Conservation (phyloP, 2,329 filamentous ascomycete genomes). For the Penicillium sclerotigenum region DNA sequence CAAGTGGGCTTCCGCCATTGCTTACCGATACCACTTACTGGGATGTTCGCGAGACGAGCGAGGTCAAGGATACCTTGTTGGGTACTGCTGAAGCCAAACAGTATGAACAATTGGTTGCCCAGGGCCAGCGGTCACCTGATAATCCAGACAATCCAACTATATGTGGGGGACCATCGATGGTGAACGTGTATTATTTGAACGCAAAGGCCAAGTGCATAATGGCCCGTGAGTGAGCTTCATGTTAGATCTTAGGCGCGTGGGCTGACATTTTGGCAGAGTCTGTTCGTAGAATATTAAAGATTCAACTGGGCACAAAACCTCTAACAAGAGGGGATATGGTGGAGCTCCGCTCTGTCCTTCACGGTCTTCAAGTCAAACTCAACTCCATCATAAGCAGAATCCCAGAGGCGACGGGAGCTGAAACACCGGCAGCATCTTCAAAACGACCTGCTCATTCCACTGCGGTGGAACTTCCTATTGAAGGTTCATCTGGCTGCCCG, state of each 20-base stretch:
- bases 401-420: conserved; percentile 30
- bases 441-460: conserved; percentile 20
- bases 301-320: conserved; percentile 44
- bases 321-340: conserved; percentile 46
- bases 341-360: conserved; percentile 41
- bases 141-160: conserved; percentile 42
- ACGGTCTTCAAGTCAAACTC: conserved; percentile 42
- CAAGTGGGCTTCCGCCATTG: conserved; percentile 48
- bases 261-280: conserved; percentile 30
- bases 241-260: not conserved
- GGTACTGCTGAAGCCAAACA: conserved; percentile 39
- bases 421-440: conserved; percentile 15
- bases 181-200: conserved; percentile 45
- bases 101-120: conserved; percentile 31
- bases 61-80: conserved; percentile 47
- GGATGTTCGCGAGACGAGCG: conserved; percentile 47
- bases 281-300: conserved; percentile 43
- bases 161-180: conserved; percentile 41
- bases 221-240: conserved; percentile 37
- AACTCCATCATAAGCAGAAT: conserved; percentile 45
- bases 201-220: conserved; percentile 46
- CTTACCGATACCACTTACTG: conserved; percentile 49
- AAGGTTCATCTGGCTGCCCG: conserved; percentile 35
- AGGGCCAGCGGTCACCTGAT: conserved; percentile 35
- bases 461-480: conserved; percentile 35